These are phyloP conservation scores for Chlorella sorokiniana DNA, from an alignment of 139 green algal genomes.

Conservation along the genomic window DNA sequence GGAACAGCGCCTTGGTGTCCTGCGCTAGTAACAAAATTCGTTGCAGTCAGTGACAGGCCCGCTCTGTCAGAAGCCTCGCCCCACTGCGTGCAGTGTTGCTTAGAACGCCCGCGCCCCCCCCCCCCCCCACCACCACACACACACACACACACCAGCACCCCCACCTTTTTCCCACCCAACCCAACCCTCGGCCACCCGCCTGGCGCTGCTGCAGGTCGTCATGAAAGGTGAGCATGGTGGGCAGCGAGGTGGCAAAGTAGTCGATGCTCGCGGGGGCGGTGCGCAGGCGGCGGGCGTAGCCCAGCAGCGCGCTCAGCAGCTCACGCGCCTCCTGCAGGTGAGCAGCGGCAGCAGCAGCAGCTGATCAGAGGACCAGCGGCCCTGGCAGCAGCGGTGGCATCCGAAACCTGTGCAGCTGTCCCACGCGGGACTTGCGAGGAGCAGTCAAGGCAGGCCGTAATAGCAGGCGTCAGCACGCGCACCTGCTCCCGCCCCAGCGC, in stretches of 20 bases:
- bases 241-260: slow-evolving; percentile 23
- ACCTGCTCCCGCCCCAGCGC: slow-evolving; percentile 14
- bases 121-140: neutral
- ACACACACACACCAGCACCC: neutral
- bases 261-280: neutral
- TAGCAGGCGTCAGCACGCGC: neutral
- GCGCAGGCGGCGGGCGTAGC: neutral
- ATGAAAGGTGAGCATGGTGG: slow-evolving; percentile 15
- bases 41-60: too few relatives aligned
- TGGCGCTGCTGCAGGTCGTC: slow-evolving; percentile 12
- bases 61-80: too few relatives aligned
- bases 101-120: neutral
- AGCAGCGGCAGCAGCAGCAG: neutral
- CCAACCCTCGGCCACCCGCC: neutral
- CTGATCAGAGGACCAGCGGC: neutral
- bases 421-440: neutral
- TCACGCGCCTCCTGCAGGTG: neutral
- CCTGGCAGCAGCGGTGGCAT: neutral
- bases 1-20: slow-evolving; percentile 10
- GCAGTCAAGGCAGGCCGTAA: neutral
- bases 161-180: neutral
- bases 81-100: neutral
- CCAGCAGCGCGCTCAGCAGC: neutral
- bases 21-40: neutral
- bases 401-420: neutral